Evolutionary conservation across 2,329 filamentous ascomycete genomes (phyloP).

Genomic region (Colletotrichum siamense): DNA sequence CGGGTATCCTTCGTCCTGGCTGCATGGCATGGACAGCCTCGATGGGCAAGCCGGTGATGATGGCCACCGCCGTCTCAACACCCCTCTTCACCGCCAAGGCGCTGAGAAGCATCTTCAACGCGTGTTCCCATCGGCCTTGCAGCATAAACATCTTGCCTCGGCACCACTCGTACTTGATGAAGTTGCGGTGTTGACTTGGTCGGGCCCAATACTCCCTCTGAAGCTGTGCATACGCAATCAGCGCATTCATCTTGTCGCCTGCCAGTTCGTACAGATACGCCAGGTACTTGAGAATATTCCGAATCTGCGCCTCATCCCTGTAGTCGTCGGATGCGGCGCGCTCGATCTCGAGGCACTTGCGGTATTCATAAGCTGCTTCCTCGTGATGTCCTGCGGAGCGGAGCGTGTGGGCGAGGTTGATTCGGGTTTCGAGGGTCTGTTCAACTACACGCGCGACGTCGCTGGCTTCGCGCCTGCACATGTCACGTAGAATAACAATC

Average conservation of each 20-base stretch:
- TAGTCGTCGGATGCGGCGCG: slow-evolving; percentile 10
- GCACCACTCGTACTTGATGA: slow-evolving; percentile 21
- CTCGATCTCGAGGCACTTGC: slow-evolving; percentile 23
- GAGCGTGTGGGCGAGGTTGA: slow-evolving; percentile 20
- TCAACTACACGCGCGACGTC: slow-evolving; percentile 12
- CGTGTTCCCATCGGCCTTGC: slow-evolving; percentile 17
- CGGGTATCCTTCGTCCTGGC: not conserved
- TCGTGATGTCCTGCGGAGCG: slow-evolving; percentile 10
- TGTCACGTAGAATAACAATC: slow-evolving; percentile 17
- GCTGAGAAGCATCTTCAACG: slow-evolving; percentile 18
- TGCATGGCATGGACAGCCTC: slow-evolving; percentile 8
- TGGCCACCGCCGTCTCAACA: slow-evolving; percentile 1
- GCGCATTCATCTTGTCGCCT: not conserved
- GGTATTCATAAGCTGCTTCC: slow-evolving; percentile 22
- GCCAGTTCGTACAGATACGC: slow-evolving; percentile 22
- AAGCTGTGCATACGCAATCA: slow-evolving; percentile 21
- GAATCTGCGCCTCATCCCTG: slow-evolving; percentile 11
- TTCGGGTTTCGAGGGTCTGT: slow-evolving; percentile 13
- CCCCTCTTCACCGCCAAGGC: slow-evolving; percentile 14
- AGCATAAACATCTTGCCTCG: slow-evolving; percentile 23
- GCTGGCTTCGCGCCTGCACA: slow-evolving; percentile 16
- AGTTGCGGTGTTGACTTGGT: slow-evolving; percentile 9
- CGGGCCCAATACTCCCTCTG: slow-evolving; percentile 18
- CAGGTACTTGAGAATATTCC: slow-evolving; percentile 21
- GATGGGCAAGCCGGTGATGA: slow-evolving; percentile 5